Evolutionary conservation across 2,329 filamentous ascomycete genomes (phyloP).

Genomic region (Cytospora leucostoma): DNA sequence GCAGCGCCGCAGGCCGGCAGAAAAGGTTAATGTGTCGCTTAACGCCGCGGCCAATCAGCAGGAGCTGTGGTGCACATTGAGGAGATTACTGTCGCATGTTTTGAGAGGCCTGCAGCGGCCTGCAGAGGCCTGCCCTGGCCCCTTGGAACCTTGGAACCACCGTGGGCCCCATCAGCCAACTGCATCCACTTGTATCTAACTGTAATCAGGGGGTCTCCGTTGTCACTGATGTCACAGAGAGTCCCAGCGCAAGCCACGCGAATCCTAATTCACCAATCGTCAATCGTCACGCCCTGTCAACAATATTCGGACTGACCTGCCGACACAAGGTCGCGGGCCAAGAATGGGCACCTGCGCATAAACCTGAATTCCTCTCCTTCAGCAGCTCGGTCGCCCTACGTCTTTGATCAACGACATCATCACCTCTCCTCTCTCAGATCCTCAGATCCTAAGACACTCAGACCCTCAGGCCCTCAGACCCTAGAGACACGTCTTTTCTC

Average conservation of each 20-base stretch:
- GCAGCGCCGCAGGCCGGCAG: not conserved
- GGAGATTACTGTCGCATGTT: not conserved
- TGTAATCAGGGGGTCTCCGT: not conserved
- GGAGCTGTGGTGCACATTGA: not conserved
- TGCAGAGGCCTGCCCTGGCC: not conserved
- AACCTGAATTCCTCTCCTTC: not conserved
- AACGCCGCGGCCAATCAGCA: constrained; percentile 5
- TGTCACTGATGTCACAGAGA: not conserved
- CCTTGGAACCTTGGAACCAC: not conserved
- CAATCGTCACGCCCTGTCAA: not conserved
- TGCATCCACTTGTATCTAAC: not conserved
- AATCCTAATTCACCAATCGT: not conserved
- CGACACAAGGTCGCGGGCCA: not conserved
- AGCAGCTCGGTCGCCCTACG: not conserved
- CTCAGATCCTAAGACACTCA: not conserved
- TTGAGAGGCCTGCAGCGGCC: not conserved
- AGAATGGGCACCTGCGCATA: not conserved
- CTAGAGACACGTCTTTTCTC: not conserved
- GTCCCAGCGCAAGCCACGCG: not conserved
- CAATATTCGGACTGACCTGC: not conserved
- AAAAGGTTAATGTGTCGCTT: not conserved
- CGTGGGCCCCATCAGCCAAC: not conserved
- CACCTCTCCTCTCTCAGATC: not conserved
- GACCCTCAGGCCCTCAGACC: too few species aligned
- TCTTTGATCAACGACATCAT: not conserved